A percentile compares a stretch with the other conserved stretches of the same genome.
phyloP scores from a whole-genome alignment of 78 protist species.

The Dictyostelium intermedium region DNA sequence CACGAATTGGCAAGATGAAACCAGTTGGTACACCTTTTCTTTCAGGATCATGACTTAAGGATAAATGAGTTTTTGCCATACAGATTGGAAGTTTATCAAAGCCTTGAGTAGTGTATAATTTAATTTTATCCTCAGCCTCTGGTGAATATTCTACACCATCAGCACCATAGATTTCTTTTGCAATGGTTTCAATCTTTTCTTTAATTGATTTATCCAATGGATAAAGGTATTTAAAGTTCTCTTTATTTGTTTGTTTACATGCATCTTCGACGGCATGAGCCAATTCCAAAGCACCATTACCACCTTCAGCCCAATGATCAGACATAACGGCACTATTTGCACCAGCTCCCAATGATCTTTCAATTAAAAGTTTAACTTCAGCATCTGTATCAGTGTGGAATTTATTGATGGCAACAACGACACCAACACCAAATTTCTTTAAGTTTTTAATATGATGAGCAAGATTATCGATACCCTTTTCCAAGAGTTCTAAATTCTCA shows the following conservation, averaged over 20 bases:
- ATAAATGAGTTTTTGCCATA: slow-evolving; percentile 98
- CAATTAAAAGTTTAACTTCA: slow-evolving; percentile 78
- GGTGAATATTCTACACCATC: slow-evolving; percentile 85
- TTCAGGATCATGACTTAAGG: slow-evolving; percentile 91
- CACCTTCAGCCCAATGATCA: slow-evolving; percentile 95
- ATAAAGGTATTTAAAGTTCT: slow-evolving; percentile 91
- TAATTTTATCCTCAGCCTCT: slow-evolving; percentile 89
- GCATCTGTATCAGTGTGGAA: slow-evolving; percentile 71
- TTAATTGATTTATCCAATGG: slow-evolving; percentile 86
- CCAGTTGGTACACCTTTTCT: slow-evolving; percentile 94
- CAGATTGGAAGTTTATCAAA: slow-evolving; percentile 95
- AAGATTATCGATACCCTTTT: slow-evolving; percentile 85
- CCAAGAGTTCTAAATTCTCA: slow-evolving; percentile 82
- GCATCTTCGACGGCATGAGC: slow-evolving; percentile 92
- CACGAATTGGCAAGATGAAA: slow-evolving; percentile 93
- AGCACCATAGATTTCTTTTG: slow-evolving; percentile 94
- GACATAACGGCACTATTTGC: slow-evolving; percentile 91
- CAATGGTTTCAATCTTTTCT: slow-evolving; percentile 92
- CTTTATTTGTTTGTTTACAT: slow-evolving; percentile 53
- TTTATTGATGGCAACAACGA: slow-evolving; percentile 93
- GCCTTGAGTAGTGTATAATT: slow-evolving; percentile 85
- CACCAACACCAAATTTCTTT: slow-evolving; percentile 93
- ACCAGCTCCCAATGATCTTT: slow-evolving; percentile 84
- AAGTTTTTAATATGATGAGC: slow-evolving; percentile 82
- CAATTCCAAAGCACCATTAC: slow-evolving; percentile 93